Percentiles rank a stretch among this genome's conserved stretches.
These are phyloP conservation scores for Neurospora sp. DNA, from an alignment of 495 filamentous ascomycete genomes.

Conservation along the genomic window DNA sequence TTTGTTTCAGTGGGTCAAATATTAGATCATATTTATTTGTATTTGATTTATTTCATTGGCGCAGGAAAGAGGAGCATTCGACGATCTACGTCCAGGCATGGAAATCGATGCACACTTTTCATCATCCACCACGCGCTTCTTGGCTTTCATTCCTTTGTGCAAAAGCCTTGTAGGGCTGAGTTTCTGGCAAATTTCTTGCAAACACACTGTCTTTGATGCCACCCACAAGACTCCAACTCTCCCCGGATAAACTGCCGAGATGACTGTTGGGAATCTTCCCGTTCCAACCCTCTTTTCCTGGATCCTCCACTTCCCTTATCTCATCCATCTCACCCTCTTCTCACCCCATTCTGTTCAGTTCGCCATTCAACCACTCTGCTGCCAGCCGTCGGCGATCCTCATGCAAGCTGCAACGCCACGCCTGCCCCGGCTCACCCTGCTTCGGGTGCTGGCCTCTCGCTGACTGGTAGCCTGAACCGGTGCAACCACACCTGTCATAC, in stretches of 20 bases:
- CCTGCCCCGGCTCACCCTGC: neutral
- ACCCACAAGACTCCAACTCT: neutral
- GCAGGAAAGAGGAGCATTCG: too few species aligned
- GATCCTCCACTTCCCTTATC: neutral
- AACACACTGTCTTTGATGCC: neutral
- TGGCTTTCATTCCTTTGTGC: too few species aligned
- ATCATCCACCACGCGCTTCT: too few species aligned
- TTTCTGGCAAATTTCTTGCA: neutral
- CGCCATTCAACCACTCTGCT: neutral
- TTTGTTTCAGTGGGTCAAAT: too few species aligned
- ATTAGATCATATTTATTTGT: too few species aligned
- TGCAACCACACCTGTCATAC: neutral
- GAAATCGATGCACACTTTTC: too few species aligned
- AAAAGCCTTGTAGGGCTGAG: neutral
- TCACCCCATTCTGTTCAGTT: neutral
- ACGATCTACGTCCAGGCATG: too few species aligned
- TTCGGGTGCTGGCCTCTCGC: neutral
- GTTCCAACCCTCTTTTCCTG: neutral
- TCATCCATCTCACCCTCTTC: neutral
- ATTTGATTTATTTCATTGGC: too few species aligned
- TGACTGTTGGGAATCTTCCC: neutral
- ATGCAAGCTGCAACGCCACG: neutral
- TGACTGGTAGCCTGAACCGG: neutral
- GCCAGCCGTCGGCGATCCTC: neutral
- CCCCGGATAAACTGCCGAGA: neutral